A percentile compares a stretch with the other conserved stretches of the same genome.
Conservation (phyloP, 192 early-diverging fungal species). For the Podila clonocystis region DNA sequence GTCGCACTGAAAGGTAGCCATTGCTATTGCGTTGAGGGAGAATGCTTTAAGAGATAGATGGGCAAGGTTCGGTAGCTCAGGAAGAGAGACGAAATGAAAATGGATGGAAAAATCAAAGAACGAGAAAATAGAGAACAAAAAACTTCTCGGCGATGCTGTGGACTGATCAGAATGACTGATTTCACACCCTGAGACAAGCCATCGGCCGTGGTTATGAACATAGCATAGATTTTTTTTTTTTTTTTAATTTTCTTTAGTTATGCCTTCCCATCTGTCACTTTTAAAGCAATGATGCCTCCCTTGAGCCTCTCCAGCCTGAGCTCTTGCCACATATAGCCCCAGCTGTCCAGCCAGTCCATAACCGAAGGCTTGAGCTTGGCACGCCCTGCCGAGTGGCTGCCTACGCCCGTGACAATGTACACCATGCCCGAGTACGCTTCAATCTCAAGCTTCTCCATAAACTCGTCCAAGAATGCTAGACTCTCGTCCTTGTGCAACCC, state of each 20-base stretch:
- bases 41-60: no score
- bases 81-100: no score
- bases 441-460: slow-evolving; percentile 48
- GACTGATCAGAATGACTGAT: no score
- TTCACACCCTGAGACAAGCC: no score
- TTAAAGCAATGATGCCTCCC: slow-evolving; percentile 46
- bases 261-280: slow-evolving; percentile 46
- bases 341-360: slow-evolving; percentile 48
- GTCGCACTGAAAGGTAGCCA: no score
- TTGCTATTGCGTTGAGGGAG: no score
- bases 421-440: slow-evolving; percentile 53
- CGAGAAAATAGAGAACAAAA: no score
- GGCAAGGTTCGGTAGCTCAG: no score
- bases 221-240: no score
- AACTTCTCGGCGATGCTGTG: no score
- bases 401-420: slow-evolving; percentile 63
- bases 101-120: no score
- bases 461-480: slow-evolving; percentile 52
- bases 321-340: slow-evolving; percentile 50
- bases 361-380: slow-evolving; percentile 48
- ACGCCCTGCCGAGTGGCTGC: slow-evolving; percentile 49
- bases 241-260: slow-evolving; percentile 18
- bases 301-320: slow-evolving; percentile 32
- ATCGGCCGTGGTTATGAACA: no score
- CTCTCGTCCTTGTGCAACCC: slow-evolving; percentile 63